Percentiles rank a stretch among this genome's conserved stretches.
phyloP scores from a whole-genome alignment of 73 alveolate species.

The Paramecium biaurelia region DNA sequence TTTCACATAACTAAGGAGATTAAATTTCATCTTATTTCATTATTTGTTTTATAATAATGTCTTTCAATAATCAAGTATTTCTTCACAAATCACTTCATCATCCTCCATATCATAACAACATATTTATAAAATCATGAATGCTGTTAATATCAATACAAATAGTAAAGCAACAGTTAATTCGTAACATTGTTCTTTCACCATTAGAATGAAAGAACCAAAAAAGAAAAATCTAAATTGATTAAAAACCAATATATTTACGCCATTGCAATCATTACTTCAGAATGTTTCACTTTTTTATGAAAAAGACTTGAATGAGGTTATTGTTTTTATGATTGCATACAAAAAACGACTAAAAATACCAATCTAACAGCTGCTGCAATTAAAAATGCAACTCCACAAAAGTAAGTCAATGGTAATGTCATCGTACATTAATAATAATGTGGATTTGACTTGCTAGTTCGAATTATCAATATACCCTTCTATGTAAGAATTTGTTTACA shows the following conservation, averaged over 20 bases:
- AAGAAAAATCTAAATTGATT: not conserved
- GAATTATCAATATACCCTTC: not conserved
- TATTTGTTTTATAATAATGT: not conserved
- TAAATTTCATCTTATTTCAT: not conserved
- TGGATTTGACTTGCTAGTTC: slow-evolving; percentile 23
- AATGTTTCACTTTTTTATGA: not conserved
- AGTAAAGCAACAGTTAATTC: slow-evolving; percentile 4
- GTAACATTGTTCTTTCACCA: slow-evolving; percentile 28
- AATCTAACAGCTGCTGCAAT: not conserved
- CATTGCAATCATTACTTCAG: slow-evolving; percentile 10
- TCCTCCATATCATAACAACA: slow-evolving; percentile 30
- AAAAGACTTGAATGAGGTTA: not conserved
- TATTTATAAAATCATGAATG: slow-evolving; percentile 34
- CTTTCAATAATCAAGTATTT: slow-evolving; percentile 23
- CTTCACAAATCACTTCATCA: slow-evolving; percentile 36
- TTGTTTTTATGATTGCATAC: not conserved
- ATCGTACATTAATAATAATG: not conserved
- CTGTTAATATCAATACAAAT: not conserved
- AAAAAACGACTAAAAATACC: slow-evolving; percentile 2
- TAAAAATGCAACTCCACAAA: slow-evolving; percentile 17
- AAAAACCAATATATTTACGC: not conserved
- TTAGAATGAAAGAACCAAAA: slow-evolving; percentile 4
- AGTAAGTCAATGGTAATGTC: slow-evolving; percentile 12
- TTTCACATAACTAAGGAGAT: not conserved
- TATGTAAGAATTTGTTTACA: not conserved